Conservation (phyloP, 805 yeast genomes). For the Schwanniomyces yamadae region DNA sequence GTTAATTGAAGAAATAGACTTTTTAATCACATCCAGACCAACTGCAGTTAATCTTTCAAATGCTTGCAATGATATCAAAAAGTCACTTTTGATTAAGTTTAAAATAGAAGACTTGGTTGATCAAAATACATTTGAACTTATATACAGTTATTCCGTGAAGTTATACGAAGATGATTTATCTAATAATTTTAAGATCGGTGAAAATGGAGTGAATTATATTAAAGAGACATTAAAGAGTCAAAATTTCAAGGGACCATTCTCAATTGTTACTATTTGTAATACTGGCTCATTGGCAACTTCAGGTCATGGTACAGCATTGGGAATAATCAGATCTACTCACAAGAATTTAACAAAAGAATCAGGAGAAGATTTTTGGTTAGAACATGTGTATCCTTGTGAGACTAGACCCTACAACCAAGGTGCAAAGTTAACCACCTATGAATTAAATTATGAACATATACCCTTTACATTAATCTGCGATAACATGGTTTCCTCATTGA, state of each 20-base stretch:
- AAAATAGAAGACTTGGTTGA: constrained; percentile 23
- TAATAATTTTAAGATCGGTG: constrained; percentile 80
- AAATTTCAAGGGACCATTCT: constrained; percentile 60
- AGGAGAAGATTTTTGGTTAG: constrained; percentile 46
- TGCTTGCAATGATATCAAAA: constrained; percentile 58
- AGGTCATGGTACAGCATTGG: constrained; percentile 96
- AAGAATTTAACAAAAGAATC: constrained; percentile 38
- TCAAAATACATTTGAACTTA: constrained; percentile 22
- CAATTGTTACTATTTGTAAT: constrained; percentile 89
- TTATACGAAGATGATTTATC: constrained; percentile 73
- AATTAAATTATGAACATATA: constrained; percentile 77
- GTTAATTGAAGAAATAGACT: constrained; percentile 54
- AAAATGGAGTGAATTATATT: constrained; percentile 75
- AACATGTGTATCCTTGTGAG: constrained; percentile 82
- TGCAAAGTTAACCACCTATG: constrained; percentile 88
- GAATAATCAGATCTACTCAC: constrained; percentile 75
- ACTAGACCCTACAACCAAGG: constrained; percentile 98
- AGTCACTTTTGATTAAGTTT: constrained; percentile 18
- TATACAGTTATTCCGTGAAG: constrained; percentile 47
- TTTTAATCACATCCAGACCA: constrained; percentile 77
- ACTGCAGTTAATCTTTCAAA: constrained; percentile 92
- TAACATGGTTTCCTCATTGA: constrained; percentile 82
- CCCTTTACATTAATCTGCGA: constrained; percentile 91
- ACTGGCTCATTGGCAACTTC: constrained; percentile 97
- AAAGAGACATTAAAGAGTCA: constrained; percentile 42